phyloP scores from a whole-genome alignment of 208 protist genomes.

The Leishmania martiniquensis region DNA sequence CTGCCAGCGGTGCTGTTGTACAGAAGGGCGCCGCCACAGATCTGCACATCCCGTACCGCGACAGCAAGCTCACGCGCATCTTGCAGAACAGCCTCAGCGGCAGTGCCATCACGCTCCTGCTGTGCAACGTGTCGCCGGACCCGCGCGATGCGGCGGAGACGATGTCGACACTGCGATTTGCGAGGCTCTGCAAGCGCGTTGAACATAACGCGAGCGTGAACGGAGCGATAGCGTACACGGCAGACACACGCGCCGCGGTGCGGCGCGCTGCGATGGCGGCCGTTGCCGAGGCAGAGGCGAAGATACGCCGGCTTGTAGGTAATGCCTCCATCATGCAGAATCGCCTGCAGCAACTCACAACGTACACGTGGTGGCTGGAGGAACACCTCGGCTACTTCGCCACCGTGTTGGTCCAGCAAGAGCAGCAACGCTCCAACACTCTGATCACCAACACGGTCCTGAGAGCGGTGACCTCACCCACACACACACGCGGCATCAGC shows the following conservation, averaged over 20 bases:
- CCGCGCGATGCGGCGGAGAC: conserved; percentile 60
- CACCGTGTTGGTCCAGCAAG: neutral
- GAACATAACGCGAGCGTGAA: conserved; percentile 39
- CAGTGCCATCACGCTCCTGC: conserved; percentile 71
- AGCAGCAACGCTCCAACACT: neutral
- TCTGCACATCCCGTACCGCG: conserved; percentile 85
- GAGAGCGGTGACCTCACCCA: neutral
- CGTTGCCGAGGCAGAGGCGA: no score
- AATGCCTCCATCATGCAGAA: conserved; percentile 13
- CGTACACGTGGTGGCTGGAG: conserved; percentile 62
- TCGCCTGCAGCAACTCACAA: conserved; percentile 28
- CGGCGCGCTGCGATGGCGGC: no score
- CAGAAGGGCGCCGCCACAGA: neutral
- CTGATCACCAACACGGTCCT: neutral
- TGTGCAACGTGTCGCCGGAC: conserved; percentile 85
- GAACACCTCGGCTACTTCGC: conserved; percentile 45
- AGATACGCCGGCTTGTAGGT: conserved; percentile 13
- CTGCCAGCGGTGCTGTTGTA: neutral
- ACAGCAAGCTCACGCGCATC: conserved; percentile 91
- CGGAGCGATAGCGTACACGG: neutral
- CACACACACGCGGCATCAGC: neutral
- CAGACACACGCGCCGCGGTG: conserved; percentile 3
- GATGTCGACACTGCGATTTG: conserved; percentile 86
- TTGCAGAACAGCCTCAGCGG: conserved; percentile 86
- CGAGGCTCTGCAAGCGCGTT: conserved; percentile 38